A percentile compares a stretch with the other conserved stretches of the same genome.
Evolutionary conservation across 2,329 filamentous ascomycete species (phyloP).

Genomic region (Beauveria asiatica): DNA sequence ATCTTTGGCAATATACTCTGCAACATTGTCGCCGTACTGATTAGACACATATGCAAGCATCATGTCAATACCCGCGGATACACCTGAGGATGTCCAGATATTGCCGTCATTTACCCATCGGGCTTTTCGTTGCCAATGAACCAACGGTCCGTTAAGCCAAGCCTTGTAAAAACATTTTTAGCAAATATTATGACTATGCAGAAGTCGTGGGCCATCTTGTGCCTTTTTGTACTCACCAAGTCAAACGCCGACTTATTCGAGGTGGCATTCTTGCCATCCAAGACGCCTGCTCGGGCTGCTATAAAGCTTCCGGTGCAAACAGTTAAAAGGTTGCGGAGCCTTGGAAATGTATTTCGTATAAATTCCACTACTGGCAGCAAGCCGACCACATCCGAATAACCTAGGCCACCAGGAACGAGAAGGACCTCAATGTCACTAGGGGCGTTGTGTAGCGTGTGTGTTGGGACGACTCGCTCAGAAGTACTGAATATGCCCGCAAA

Average conservation of each 20-base stretch:
- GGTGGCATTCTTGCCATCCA: conserved; percentile 47
- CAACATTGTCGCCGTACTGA: background rate
- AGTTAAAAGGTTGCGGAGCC: conserved; percentile 41
- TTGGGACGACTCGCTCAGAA: background rate
- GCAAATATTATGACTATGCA: no score
- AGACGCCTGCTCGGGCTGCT: conserved; percentile 40
- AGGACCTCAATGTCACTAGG: conserved; percentile 18
- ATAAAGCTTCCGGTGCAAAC: conserved; percentile 50
- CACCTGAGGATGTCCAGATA: background rate
- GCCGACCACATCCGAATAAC: conserved; percentile 41
- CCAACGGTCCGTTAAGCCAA: no score
- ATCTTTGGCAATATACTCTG: background rate
- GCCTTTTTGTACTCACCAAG: no score
- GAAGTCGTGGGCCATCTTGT: no score
- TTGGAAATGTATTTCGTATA: conserved; percentile 27
- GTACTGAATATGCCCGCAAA: background rate
- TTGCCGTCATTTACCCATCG: background rate
- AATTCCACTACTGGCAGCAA: conserved; percentile 29
- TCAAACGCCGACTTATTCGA: conserved; percentile 40
- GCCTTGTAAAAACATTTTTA: no score
- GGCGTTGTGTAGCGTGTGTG: background rate
- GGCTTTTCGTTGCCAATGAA: no score
- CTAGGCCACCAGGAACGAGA: conserved; percentile 52
- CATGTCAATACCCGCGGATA: background rate
- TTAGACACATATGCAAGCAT: background rate